Evolutionary conservation across 805 yeast species (phyloP), one percentile per base, ranked within the genome.

Genomic region (Candida insectorum): DNA sequence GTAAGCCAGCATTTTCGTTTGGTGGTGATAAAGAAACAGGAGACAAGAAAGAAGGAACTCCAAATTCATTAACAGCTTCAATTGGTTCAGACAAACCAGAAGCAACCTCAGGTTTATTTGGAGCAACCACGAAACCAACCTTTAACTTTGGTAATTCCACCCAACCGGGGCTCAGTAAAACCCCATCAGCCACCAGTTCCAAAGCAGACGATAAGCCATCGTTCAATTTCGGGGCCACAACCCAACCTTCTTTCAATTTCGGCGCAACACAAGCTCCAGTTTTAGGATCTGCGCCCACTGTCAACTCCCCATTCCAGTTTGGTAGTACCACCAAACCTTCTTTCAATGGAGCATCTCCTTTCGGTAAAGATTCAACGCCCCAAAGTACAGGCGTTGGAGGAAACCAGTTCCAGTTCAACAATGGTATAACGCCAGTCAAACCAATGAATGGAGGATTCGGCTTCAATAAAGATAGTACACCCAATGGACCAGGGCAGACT

Each of bases 321-420:
- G 50, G 56, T 8, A 50, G 50, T 8, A 37, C 39, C 13, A 49
- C 46, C 24, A 57, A 55, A 26, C 44, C 55, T 1, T 47, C 58
- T 2, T 62, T 62, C 4, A 62, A 57, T 33, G 65, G 65, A 1
- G 53, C 65, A 1, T 36, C 30, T 4, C 28, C 33, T 10, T 36
- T 31, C 26, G 16, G 20, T 9, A 32, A 33, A 22, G 35, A 33
- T 26, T 32, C 29, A 5, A 32, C 42, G 6, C 42, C 42, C 3
- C 22, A 14, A 16, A 8, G 10, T 24, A 23, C 23, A 5, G 6
- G 15, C 6, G n/a, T n/a, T n/a, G 17, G 6, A 9, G 24, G 22
- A 8, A 27, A 22, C 9, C 34, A 32, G 9, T 32, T 35, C 19
- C 33, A 16, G 11, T 27, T 40, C 21, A 26, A 34, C n/a, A 39